Evolutionary conservation across 371 early-diverging fungal species (phyloP), one percentile per base, ranked within the genome.

Genomic region (Circinella umbellata): DNA sequence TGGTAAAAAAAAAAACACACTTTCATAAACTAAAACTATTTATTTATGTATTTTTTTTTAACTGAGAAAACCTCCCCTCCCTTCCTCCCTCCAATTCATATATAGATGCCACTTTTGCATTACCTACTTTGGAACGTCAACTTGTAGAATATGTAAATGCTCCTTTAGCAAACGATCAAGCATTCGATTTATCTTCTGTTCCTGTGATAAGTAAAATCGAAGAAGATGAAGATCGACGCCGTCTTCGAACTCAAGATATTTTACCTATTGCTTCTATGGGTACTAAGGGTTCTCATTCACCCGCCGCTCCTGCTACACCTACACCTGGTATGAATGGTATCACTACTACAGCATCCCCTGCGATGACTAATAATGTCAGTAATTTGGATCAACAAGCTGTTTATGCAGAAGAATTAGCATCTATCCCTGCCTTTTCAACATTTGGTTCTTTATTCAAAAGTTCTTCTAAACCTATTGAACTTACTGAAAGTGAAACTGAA

Each of bases 401-500:
- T 42, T 95, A 94, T 73, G 92, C 94, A 17, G 89, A 87, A 69
- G 85, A 88, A 59, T 85, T 97, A 80, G 88, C 90, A 20, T 84
- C 85, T 39, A 86, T 97, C 55, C 92, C 96, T 15, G 92, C 94
- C 76, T 89, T 98, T 69, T 89, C 91, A 4, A 81, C 84, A 15
- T 93, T 94, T 71, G 98, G 98, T 38, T 80, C 87, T 4, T 77
- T 96, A 61, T 93, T 97, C 89, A 94, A 95, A 79, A 92, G 92
- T 38, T 92, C 94, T 35, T 71, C 79, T 55, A 88, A 86, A 75
- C 88, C 95, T 37, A 86, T 91, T 35, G 93, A 89, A 67, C 83
- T 98, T 20, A 97, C 98, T 14, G 99, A 99, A 77, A 85, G 93
- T 42, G 99, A 98, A 78, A 95, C 96, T 1, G 99, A 99, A 78